Percentiles rank a stretch among this genome's conserved stretches.
Conservation (phyloP, 441 rosid genomes). For the Populus tomentosa region DNA sequence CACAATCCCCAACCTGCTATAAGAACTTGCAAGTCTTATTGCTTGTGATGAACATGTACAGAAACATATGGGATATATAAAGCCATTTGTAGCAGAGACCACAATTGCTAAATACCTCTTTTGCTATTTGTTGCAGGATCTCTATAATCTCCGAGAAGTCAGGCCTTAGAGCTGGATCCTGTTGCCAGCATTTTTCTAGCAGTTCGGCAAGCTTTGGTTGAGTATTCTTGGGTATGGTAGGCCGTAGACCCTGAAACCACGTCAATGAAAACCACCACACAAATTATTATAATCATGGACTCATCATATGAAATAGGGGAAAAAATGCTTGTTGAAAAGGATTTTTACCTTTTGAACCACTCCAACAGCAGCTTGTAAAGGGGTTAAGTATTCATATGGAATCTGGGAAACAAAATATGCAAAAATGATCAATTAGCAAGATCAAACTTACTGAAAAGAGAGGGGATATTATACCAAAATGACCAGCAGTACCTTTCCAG, state of each 20-base stretch:
- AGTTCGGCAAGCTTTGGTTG: slow-evolving; percentile 63
- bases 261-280: not conserved
- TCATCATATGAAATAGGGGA: not conserved
- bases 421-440: not conserved
- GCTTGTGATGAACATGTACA: too few species aligned
- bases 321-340: too few species aligned
- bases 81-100: not conserved
- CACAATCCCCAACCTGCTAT: slow-evolving; percentile 58
- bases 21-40: not conserved
- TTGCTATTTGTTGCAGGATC: slow-evolving; percentile 51
- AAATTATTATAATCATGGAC: not conserved
- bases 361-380: slow-evolving; percentile 94
- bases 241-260: slow-evolving; percentile 62
- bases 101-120: slow-evolving; percentile 45
- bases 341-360: slow-evolving; percentile 83
- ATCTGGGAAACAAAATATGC: slow-evolving; percentile 47
- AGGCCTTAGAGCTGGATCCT: slow-evolving; percentile 74
- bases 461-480: not conserved
- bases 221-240: slow-evolving; percentile 67
- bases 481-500: slow-evolving; percentile 64
- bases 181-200: slow-evolving; percentile 90
- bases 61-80: not conserved
- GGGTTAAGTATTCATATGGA: slow-evolving; percentile 75
- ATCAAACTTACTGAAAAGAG: not conserved
- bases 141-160: slow-evolving; percentile 70